These are phyloP conservation scores for Fusarium praegraminearum DNA, from an alignment of 2,329 filamentous ascomycete species.

Conservation along the genomic window DNA sequence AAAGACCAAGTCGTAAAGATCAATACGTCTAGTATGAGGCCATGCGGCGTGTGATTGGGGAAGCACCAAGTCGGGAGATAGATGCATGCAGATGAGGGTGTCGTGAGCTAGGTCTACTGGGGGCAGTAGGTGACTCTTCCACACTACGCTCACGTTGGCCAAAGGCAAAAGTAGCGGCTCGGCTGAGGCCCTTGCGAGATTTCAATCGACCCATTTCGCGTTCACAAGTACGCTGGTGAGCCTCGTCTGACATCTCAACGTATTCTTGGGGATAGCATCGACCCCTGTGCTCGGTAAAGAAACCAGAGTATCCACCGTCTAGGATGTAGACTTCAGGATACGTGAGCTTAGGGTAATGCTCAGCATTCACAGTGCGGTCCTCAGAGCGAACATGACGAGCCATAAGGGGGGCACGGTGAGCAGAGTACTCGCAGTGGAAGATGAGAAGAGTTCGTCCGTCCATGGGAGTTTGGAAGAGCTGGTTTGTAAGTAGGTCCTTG, in stretches of 20 bases:
- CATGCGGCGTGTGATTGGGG: constrained; percentile 67
- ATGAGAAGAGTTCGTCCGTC: constrained; percentile 82
- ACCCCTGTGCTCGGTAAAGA: constrained; percentile 81
- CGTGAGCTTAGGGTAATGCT: constrained; percentile 87
- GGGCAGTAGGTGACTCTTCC: constrained; percentile 71
- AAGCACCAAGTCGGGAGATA: constrained; percentile 60
- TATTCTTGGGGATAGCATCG: constrained; percentile 96
- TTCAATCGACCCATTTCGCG: constrained; percentile 94
- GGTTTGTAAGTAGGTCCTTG: constrained; percentile 84
- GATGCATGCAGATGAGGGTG: constrained; percentile 51
- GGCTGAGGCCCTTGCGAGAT: constrained; percentile 84
- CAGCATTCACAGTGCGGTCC: constrained; percentile 86
- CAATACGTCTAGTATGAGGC: constrained; percentile 67
- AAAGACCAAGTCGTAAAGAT: constrained; percentile 44
- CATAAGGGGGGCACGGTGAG: constrained; percentile 95
- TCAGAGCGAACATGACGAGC: constrained; percentile 91
- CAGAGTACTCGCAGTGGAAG: constrained; percentile 98
- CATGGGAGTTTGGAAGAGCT: constrained; percentile 79
- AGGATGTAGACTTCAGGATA: constrained; percentile 98
- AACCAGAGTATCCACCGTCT: constrained; percentile 94
- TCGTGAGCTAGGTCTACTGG: constrained; percentile 58
- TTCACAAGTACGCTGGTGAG: constrained; percentile 93
- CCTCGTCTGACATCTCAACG: constrained; percentile 93
- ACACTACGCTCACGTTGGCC: constrained; percentile 74
- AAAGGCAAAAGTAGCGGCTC: constrained; percentile 96